Percentiles rank a stretch among this genome's conserved stretches.
phyloP scores from a whole-genome alignment of 805 yeast species.

The Candida nanaspora region DNA sequence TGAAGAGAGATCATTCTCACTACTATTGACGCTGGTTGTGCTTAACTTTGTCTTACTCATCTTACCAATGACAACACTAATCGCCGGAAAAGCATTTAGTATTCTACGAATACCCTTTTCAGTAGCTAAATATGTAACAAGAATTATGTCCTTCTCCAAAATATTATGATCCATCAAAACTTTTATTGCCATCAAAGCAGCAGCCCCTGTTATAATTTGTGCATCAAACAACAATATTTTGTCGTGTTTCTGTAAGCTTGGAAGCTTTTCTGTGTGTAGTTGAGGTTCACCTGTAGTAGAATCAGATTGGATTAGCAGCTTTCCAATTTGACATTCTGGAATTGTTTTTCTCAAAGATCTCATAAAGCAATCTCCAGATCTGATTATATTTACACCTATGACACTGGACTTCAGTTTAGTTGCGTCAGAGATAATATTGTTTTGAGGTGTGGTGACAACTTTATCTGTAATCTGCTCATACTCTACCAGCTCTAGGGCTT shows the following conservation, averaged over 20 bases:
- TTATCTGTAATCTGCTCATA: conserved; percentile 27
- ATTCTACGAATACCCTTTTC: conserved; percentile 73
- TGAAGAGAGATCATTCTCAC: neutral
- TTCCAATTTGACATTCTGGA: conserved; percentile 77
- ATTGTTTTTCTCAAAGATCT: conserved; percentile 66
- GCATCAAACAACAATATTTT: conserved; percentile 74
- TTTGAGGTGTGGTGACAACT: conserved; percentile 34
- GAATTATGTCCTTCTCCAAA: conserved; percentile 48
- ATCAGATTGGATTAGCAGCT: conserved; percentile 81
- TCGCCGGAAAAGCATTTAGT: conserved; percentile 62
- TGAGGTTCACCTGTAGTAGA: conserved; percentile 90
- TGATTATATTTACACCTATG: conserved; percentile 69
- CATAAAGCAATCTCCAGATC: conserved; percentile 93
- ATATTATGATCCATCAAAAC: conserved; percentile 80
- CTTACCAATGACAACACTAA: conserved; percentile 64
- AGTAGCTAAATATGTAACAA: conserved; percentile 69
- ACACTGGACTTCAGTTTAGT: conserved; percentile 36
- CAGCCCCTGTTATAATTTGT: conserved; percentile 87
- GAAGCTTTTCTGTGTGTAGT: conserved; percentile 74
- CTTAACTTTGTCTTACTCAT: conserved; percentile 30
- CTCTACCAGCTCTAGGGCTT: conserved; percentile 55
- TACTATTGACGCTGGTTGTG: conserved; percentile 12
- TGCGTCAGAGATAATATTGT: conserved; percentile 19
- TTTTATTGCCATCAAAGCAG: conserved; percentile 89
- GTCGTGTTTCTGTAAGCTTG: conserved; percentile 28